phyloP scores from a whole-genome alignment of 495 filamentous ascomycete species.

The Lasiosphaeria hispida region DNA sequence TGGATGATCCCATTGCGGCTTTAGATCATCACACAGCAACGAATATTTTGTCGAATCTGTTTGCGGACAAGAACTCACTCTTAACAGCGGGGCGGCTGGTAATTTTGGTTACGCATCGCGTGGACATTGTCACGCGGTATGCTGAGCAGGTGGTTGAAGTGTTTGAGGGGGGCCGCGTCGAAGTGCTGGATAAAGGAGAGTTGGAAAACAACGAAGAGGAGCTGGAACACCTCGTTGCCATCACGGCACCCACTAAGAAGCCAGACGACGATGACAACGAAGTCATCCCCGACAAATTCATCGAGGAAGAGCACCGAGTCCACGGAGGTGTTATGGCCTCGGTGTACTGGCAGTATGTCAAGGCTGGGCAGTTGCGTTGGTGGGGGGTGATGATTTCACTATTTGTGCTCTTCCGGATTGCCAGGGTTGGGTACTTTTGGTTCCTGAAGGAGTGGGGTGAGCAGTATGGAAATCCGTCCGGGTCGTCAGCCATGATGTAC shows the following conservation, averaged over 20 bases:
- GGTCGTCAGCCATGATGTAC: background rate
- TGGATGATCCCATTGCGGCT: slow-evolving; percentile 94
- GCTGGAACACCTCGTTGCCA: slow-evolving; percentile 21
- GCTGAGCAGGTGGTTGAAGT: slow-evolving; percentile 71
- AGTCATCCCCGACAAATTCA: slow-evolving; percentile 68
- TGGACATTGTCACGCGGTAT: slow-evolving; percentile 61
- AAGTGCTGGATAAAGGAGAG: slow-evolving; percentile 42
- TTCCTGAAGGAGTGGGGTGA: slow-evolving; percentile 86
- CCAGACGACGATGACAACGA: slow-evolving; percentile 32
- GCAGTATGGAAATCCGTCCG: slow-evolving; percentile 50
- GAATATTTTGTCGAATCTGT: slow-evolving; percentile 63
- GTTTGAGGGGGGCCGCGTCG: slow-evolving; percentile 50
- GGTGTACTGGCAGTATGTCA: slow-evolving; percentile 82
- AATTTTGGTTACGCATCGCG: slow-evolving; percentile 77
- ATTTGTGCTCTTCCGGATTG: slow-evolving; percentile 57
- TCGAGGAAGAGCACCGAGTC: slow-evolving; percentile 74
- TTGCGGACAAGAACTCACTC: slow-evolving; percentile 50
- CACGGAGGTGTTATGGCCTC: slow-evolving; percentile 70
- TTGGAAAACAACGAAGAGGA: slow-evolving; percentile 26
- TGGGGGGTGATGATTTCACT: slow-evolving; percentile 62
- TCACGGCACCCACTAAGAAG: slow-evolving; percentile 18
- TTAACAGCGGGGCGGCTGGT: slow-evolving; percentile 61
- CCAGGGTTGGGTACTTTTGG: slow-evolving; percentile 65
- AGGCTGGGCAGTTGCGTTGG: slow-evolving; percentile 68
- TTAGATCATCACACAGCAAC: slow-evolving; percentile 87